A percentile compares a stretch with the other conserved stretches of the same genome.
These are phyloP conservation scores for Yamadazyma olivae DNA, from an alignment of 805 yeast species.

Conservation along the genomic window DNA sequence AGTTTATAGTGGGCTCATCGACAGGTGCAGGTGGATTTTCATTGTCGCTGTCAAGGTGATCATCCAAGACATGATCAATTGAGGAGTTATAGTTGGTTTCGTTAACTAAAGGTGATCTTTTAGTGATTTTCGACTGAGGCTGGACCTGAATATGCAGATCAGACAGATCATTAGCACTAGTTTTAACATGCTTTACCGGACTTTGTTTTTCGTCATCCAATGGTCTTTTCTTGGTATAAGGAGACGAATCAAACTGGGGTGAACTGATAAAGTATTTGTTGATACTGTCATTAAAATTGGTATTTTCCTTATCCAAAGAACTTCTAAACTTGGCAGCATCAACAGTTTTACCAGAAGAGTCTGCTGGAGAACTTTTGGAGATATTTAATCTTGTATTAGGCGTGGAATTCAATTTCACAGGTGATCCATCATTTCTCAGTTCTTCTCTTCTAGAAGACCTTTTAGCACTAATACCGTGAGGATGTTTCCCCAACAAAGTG, in stretches of 20 bases:
- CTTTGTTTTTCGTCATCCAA: constrained; percentile 2
- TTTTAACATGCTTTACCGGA: neutral
- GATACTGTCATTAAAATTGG: constrained; percentile 2
- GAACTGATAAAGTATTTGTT: constrained; percentile 2
- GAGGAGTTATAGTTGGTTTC: neutral
- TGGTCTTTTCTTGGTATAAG: constrained; percentile 1
- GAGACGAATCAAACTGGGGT: constrained; percentile 5
- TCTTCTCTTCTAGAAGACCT: neutral
- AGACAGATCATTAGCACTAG: constrained; percentile 2
- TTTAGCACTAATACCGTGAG: constrained; percentile 39
- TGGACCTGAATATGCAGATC: neutral
- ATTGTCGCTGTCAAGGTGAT: neutral
- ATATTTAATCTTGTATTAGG: constrained; percentile 4
- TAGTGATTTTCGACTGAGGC: neutral
- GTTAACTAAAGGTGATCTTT: constrained; percentile 1
- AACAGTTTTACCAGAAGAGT: neutral
- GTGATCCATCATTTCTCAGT: neutral
- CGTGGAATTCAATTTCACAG: neutral
- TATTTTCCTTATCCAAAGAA: constrained; percentile 1
- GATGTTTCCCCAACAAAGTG: constrained; percentile 17
- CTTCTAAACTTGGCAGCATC: constrained; percentile 8
- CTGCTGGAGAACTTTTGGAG: constrained; percentile 10
- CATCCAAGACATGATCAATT: neutral
- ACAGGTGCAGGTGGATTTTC: constrained; percentile 10
- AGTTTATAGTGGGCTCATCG: constrained; percentile 26